phyloP scores from a whole-genome alignment of 2,329 filamentous ascomycete genomes.

The Ceratocystis colombiana region DNA sequence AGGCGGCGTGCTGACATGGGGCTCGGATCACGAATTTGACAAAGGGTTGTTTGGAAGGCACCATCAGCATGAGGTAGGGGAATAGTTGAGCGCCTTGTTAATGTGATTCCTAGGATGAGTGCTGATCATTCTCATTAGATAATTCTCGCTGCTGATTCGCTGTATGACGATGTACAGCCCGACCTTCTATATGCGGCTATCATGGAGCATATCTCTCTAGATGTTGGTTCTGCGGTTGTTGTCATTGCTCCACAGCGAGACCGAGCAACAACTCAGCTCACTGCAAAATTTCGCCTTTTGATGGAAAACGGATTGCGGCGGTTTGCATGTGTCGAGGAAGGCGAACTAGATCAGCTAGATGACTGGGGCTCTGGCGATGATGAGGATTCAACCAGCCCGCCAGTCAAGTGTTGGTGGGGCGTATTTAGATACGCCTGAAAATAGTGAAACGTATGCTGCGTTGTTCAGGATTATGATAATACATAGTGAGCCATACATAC shows the following conservation, averaged over 20 bases:
- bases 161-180: slow-evolving; percentile 81
- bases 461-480: background rate
- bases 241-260: slow-evolving; percentile 75
- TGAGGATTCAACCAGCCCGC: slow-evolving; percentile 27
- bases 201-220: slow-evolving; percentile 51
- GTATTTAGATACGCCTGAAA: slow-evolving; percentile 38
- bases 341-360: slow-evolving; percentile 55
- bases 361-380: slow-evolving; percentile 56
- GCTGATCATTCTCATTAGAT: slow-evolving; percentile 38
- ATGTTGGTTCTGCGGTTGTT: slow-evolving; percentile 53
- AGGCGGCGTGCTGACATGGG: slow-evolving; percentile 67
- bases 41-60: slow-evolving; percentile 37
- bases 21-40: slow-evolving; percentile 40
- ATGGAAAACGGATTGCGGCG: slow-evolving; percentile 45
- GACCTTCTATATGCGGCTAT: slow-evolving; percentile 62
- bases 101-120: background rate
- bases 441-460: background rate
- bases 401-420: slow-evolving; percentile 60
- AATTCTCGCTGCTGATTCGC: slow-evolving; percentile 72
- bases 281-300: slow-evolving; percentile 49
- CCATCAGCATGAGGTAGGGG: slow-evolving; percentile 44
- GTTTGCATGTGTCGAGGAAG: slow-evolving; percentile 48
- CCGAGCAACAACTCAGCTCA: slow-evolving; percentile 51
- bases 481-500: too few species aligned
- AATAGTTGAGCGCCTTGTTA: background rate